Evolutionary conservation across 352 stramenopile species (phyloP).

Genomic region (Phytophthora sp.): DNA sequence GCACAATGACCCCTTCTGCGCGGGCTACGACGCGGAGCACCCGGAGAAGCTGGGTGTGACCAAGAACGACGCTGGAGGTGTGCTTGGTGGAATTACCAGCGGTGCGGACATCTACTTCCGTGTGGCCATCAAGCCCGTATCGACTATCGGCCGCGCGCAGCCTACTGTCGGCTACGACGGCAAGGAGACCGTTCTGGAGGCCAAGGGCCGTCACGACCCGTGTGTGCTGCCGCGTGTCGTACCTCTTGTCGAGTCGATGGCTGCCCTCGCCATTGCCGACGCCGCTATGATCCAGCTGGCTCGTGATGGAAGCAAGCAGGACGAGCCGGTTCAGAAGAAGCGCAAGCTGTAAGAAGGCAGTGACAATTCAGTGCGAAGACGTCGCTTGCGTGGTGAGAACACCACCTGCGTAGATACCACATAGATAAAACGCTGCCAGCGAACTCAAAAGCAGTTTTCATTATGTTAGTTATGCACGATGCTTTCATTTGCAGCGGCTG

Average conservation of each 20-base stretch:
- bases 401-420: constrained; percentile 11
- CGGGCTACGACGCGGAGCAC: constrained; percentile 36
- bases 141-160: constrained; percentile 97
- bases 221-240: constrained; percentile 97
- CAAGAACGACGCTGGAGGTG: constrained; percentile 93
- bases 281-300: constrained; percentile 96
- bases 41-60: constrained; percentile 74
- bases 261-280: constrained; percentile 96
- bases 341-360: constrained; percentile 60
- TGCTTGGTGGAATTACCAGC: constrained; percentile 98
- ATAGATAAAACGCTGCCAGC: constrained; percentile 33
- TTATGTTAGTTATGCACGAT: constrained; percentile 29
- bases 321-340: constrained; percentile 67
- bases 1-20: constrained; percentile 99
- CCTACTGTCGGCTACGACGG: constrained; percentile 95
- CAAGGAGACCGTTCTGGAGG: constrained; percentile 94
- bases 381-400: background rate
- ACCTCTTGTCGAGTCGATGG: constrained; percentile 99
- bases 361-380: background rate
- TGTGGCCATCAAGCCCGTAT: constrained; percentile 99
- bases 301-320: constrained; percentile 74
- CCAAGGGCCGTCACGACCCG: constrained; percentile 98
- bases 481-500: background rate
- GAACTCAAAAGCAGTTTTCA: constrained; percentile 30
- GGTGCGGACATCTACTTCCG: constrained; percentile 98